Percentiles rank a stretch among this genome's conserved stretches.
Evolutionary conservation across 176 grass and related monocot species (phyloP).

Genomic region (Bromus sterilis): DNA sequence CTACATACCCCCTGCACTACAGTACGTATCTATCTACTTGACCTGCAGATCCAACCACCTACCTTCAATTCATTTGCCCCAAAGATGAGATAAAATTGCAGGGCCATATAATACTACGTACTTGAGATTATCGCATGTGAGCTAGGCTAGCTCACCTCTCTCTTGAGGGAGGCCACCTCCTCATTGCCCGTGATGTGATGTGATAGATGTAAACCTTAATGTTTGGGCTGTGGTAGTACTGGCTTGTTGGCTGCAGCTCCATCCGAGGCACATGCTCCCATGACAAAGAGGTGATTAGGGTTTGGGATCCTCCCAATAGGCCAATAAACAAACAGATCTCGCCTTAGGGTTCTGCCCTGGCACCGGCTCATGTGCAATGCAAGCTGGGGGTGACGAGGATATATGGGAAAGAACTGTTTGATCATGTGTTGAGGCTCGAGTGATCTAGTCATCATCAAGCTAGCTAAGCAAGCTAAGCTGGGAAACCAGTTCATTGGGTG

Average conservation of each 20-base stretch:
- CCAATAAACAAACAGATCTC: conserved; percentile 30
- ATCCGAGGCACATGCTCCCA: conserved; percentile 7
- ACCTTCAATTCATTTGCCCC: conserved; percentile 3
- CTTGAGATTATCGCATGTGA: conserved; percentile 1
- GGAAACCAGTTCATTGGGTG: not conserved
- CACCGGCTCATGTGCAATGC: not conserved
- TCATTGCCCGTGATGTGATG: not conserved
- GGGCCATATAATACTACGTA: not conserved
- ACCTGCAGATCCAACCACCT: conserved; percentile 35
- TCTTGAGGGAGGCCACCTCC: conserved; percentile 3
- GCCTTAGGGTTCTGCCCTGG: not conserved
- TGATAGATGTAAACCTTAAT: conserved; percentile 4
- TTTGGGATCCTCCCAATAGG: not conserved
- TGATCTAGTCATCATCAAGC: not conserved
- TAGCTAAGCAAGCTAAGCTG: not conserved
- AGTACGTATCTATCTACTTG: not conserved
- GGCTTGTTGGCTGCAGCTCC: conserved; percentile 13
- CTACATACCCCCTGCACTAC: not conserved
- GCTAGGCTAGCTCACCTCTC: conserved; percentile 2
- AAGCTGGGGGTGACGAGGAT: conserved; percentile 5
- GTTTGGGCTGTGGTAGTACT: conserved; percentile 1
- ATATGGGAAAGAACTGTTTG: not conserved
- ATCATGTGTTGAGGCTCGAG: not conserved
- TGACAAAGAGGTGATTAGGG: conserved; percentile 8
- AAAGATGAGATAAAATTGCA: not conserved